Evolutionary conservation across 768 basidiomycete genomes (phyloP).

Genomic region (Tephrocybe sp.): DNA sequence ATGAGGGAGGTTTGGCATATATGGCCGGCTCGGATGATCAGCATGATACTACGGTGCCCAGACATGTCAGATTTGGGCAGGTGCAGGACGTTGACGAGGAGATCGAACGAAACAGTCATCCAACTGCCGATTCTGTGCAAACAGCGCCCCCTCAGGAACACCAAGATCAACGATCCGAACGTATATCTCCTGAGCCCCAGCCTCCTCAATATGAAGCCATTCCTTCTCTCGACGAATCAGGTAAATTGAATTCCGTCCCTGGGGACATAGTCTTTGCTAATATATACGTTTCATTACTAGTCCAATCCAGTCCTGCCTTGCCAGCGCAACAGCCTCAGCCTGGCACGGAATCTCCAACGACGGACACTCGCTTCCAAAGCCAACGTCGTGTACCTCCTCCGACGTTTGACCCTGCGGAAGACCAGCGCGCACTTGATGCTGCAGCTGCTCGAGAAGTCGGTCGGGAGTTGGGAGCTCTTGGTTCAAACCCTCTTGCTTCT

Average conservation of each 20-base stretch:
- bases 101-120: constrained; percentile 23
- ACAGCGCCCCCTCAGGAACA: background rate
- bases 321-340: constrained; percentile 5
- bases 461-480: constrained; percentile 60
- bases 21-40: constrained; percentile 28
- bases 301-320: background rate
- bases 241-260: background rate
- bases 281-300: too few species aligned
- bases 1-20: constrained; percentile 38
- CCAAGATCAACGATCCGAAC: background rate
- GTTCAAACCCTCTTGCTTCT: constrained; percentile 25
- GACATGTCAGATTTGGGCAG: constrained; percentile 45
- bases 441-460: constrained; percentile 70
- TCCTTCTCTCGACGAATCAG: constrained; percentile 1
- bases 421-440: constrained; percentile 56
- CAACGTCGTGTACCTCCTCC: constrained; percentile 38
- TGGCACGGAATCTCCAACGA: background rate
- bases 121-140: background rate
- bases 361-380: constrained; percentile 14
- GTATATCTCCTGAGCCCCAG: constrained; percentile 1
- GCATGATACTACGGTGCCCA: constrained; percentile 10
- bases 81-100: constrained; percentile 38
- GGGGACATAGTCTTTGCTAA: too few species aligned
- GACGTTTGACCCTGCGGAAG: constrained; percentile 35
- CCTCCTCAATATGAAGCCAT: constrained; percentile 15